Percentiles rank a stretch among this genome's conserved stretches.
Conservation (phyloP, 331 rosid species). For the Arachis monticola region DNA sequence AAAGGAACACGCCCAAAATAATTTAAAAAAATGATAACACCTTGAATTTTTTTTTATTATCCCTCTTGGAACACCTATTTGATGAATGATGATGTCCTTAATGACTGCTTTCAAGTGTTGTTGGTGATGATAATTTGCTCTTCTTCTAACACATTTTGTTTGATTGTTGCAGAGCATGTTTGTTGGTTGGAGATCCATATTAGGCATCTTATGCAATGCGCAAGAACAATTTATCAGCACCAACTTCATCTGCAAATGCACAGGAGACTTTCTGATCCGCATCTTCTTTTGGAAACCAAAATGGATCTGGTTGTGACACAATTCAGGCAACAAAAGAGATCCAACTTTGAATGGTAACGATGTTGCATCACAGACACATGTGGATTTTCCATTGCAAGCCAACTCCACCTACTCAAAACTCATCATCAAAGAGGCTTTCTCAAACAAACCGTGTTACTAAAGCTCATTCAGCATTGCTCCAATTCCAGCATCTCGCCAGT, state of each 20-base stretch:
- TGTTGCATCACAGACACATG: conserved; percentile 40
- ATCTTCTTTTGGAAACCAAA: neutral
- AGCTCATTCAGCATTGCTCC: conserved; percentile 68
- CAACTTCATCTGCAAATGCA: conserved; percentile 24
- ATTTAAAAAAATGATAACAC: too few relatives aligned
- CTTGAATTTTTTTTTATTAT: too few relatives aligned
- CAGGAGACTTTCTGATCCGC: neutral
- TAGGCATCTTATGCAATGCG: conserved; percentile 4
- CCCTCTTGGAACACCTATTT: too few relatives aligned
- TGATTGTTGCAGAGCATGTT: too few relatives aligned
- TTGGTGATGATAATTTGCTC: too few relatives aligned
- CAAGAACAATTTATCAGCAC: conserved; percentile 8
- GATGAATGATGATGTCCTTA: too few relatives aligned
- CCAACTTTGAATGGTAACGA: conserved; percentile 5
- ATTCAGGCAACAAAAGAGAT: conserved; percentile 23
- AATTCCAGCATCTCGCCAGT: conserved; percentile 50
- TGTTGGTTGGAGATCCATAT: too few relatives aligned
- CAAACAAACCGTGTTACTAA: conserved; percentile 68
- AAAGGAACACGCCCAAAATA: too few relatives aligned
- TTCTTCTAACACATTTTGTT: too few relatives aligned
- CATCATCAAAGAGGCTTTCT: conserved; percentile 64
- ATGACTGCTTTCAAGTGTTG: too few relatives aligned
- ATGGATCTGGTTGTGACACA: neutral
- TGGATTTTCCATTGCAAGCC: conserved; percentile 58
- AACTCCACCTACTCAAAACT: conserved; percentile 64